phyloP scores from a whole-genome alignment of 2,329 filamentous ascomycete genomes.

The Xylogone sp. region DNA sequence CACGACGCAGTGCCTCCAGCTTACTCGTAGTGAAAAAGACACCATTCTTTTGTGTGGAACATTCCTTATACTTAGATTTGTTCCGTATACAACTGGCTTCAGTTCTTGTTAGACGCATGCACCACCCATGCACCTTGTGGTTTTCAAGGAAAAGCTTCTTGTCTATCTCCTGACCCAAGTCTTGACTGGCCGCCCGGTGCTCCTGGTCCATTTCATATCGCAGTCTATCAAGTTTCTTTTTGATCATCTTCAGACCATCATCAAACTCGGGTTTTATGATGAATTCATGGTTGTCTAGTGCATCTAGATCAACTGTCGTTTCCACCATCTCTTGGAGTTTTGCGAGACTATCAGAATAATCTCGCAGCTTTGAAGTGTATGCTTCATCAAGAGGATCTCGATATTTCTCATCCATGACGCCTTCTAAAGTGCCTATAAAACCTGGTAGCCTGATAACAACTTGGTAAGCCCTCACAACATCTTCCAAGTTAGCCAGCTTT shows the following conservation, averaged over 20 bases:
- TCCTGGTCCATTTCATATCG: slow-evolving; percentile 80
- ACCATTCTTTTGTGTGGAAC: slow-evolving; percentile 97
- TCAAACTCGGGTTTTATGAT: slow-evolving; percentile 99
- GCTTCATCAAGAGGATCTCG: slow-evolving; percentile 79
- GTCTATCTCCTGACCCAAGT: slow-evolving; percentile 87
- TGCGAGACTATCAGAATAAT: slow-evolving; percentile 72
- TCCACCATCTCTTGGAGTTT: slow-evolving; percentile 98
- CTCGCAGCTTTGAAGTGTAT: slow-evolving; percentile 79
- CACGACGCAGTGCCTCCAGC: slow-evolving; percentile 75
- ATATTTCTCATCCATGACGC: slow-evolving; percentile 93
- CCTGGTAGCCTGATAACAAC: slow-evolving; percentile 88
- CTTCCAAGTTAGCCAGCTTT: slow-evolving; percentile 85
- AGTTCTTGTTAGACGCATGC: slow-evolving; percentile 85
- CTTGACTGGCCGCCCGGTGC: slow-evolving; percentile 70
- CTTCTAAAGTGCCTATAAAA: slow-evolving; percentile 84
- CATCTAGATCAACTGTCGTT: slow-evolving; percentile 93
- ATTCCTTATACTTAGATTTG: slow-evolving; percentile 86
- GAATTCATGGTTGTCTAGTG: slow-evolving; percentile 94
- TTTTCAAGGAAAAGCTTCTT: slow-evolving; percentile 99
- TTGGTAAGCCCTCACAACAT: slow-evolving; percentile 93
- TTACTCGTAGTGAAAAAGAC: slow-evolving; percentile 93
- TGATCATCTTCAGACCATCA: slow-evolving; percentile 79
- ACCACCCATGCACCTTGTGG: slow-evolving; percentile 94
- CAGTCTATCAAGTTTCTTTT: slow-evolving; percentile 84
- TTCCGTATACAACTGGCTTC: slow-evolving; percentile 93